phyloP scores from a whole-genome alignment of 75 land plant species.

The Azolla pinnata region DNA sequence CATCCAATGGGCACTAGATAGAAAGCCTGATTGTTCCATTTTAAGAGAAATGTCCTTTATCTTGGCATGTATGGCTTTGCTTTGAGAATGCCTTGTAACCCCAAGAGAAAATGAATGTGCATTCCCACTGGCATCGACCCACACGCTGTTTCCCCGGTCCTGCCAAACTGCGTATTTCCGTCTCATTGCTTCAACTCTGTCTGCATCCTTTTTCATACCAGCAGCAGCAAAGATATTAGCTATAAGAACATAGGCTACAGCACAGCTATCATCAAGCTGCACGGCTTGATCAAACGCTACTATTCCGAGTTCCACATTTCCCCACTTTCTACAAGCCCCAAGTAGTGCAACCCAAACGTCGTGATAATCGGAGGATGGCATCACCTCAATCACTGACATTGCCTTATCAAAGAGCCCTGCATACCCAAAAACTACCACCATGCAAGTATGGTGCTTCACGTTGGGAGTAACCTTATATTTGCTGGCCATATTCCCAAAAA shows the following conservation, averaged over 20 bases:
- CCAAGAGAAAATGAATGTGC: conserved; percentile 42
- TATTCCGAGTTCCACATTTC: conserved; percentile 8
- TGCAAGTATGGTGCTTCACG: conserved; percentile 14
- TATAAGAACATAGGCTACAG: conserved; percentile 10
- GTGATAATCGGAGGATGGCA: conserved; percentile 2
- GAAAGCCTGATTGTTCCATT: not conserved
- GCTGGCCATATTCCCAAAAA: conserved; percentile 10
- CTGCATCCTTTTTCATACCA: conserved; percentile 6
- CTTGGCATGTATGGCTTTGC: conserved; percentile 33
- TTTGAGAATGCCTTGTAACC: conserved; percentile 33
- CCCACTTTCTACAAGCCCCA: conserved; percentile 5
- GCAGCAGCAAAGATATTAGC: conserved; percentile 14
- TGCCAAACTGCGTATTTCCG: not conserved
- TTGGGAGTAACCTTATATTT: conserved; percentile 13
- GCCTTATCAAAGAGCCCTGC: conserved; percentile 13
- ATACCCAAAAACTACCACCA: conserved; percentile 12
- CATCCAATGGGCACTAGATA: not conserved
- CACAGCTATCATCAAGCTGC: conserved; percentile 6
- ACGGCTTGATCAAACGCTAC: not conserved
- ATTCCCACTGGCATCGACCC: conserved; percentile 33
- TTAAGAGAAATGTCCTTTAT: conserved; percentile 4
- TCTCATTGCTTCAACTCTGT: conserved; percentile 1
- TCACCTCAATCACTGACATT: not conserved
- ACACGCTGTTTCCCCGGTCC: conserved; percentile 17
- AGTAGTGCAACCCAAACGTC: conserved; percentile 7